Conservation (phyloP, 306 rosid genomes). For the Rosa persica region DNA sequence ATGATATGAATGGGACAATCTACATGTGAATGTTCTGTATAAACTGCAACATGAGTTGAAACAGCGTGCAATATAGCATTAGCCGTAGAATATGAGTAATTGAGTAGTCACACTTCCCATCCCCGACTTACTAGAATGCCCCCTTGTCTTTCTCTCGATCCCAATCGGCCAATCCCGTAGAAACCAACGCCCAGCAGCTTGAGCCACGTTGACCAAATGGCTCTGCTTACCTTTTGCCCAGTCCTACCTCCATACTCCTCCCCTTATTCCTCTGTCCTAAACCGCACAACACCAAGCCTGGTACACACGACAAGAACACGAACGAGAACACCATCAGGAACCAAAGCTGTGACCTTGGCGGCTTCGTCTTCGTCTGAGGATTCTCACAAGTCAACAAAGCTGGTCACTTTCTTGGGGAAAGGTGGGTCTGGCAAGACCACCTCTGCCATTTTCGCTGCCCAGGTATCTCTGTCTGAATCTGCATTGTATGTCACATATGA, state of each 20-base stretch:
- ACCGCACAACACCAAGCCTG: neutral
- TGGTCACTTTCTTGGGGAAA: constrained; percentile 88
- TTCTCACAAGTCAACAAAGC: constrained; percentile 41
- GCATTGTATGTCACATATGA: neutral
- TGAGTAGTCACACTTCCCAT: neutral
- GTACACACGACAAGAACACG: neutral
- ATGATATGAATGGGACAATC: neutral
- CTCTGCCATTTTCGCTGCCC: constrained; percentile 86
- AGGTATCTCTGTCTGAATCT: constrained; percentile 39
- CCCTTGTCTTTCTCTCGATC: neutral
- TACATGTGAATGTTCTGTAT: neutral
- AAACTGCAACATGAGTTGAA: neutral
- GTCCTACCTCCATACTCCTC: constrained; percentile 21
- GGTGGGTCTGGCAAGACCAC: constrained; percentile 97
- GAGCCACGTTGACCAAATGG: constrained; percentile 16
- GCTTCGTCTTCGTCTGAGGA: constrained; percentile 33
- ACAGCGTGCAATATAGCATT: neutral
- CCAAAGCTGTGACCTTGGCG: constrained; percentile 22
- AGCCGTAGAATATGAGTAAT: neutral
- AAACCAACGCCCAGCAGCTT: neutral
- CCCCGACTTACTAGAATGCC: neutral
- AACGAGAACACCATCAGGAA: neutral
- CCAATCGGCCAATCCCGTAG: neutral
- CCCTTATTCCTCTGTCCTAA: constrained; percentile 27
- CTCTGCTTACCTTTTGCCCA: constrained; percentile 34